phyloP scores from a whole-genome alignment of 2,329 filamentous ascomycete genomes.

The Cordyceps fumosorosea region DNA sequence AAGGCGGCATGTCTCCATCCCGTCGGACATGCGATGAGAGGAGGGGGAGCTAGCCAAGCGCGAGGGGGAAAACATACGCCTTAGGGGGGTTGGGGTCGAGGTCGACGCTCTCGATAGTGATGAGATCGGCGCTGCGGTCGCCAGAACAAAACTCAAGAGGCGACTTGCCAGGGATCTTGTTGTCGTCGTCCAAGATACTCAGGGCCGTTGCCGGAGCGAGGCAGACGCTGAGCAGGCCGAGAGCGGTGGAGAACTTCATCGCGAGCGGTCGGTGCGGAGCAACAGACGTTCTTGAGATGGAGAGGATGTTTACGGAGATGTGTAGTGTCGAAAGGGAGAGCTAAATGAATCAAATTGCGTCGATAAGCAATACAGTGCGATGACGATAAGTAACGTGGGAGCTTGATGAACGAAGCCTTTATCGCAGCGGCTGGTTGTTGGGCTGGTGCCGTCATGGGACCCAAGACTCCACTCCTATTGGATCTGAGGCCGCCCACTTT shows the following conservation, averaged over 20 bases:
- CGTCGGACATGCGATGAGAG: neutral
- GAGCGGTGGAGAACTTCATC: conserved; percentile 34
- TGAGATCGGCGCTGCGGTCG: conserved; percentile 61
- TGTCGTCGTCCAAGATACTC: conserved; percentile 42
- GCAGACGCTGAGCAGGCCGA: conserved; percentile 40
- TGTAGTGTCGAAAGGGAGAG: neutral
- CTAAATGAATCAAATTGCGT: neutral
- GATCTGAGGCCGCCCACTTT: conserved; percentile 13
- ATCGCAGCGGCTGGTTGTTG: conserved; percentile 8
- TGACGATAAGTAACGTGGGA: neutral
- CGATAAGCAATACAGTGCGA: neutral
- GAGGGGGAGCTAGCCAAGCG: neutral
- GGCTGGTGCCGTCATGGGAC: conserved; percentile 32
- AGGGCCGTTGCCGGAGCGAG: conserved; percentile 38
- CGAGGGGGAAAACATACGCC: conserved; percentile 54
- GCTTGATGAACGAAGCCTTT: neutral
- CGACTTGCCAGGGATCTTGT: conserved; percentile 75
- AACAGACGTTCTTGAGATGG: neutral
- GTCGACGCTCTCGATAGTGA: conserved; percentile 73
- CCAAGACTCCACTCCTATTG: conserved; percentile 20
- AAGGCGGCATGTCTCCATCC: neutral
- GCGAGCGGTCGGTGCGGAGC: conserved; percentile 9
- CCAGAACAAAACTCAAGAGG: conserved; percentile 71
- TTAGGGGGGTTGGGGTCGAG: conserved; percentile 78
- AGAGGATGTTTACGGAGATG: neutral